A percentile compares a stretch with the other conserved stretches of the same genome.
These are phyloP conservation scores for Metschnikowia hibisci DNA, from an alignment of 805 yeast genomes.

Conservation along the genomic window DNA sequence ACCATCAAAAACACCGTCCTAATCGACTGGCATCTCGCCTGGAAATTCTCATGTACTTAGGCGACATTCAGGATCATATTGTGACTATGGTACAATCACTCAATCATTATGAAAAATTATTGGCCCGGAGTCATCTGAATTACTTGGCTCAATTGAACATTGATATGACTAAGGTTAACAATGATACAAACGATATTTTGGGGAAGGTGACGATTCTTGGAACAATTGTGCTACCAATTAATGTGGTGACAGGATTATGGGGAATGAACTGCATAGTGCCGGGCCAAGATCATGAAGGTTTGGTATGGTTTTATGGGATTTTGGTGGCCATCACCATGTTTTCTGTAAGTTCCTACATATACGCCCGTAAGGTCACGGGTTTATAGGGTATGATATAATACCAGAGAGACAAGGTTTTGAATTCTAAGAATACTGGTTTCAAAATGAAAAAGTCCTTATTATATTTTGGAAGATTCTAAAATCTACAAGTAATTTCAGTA, in stretches of 20 bases:
- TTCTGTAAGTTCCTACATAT: constrained; percentile 36
- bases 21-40: constrained; percentile 46
- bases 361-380: constrained; percentile 39
- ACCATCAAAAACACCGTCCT: constrained; percentile 7
- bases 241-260: constrained; percentile 95
- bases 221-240: constrained; percentile 92
- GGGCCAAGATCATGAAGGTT: constrained; percentile 59
- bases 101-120: constrained; percentile 89
- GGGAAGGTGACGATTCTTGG: constrained; percentile 92
- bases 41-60: constrained; percentile 91
- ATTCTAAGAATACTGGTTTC: too few relatives aligned
- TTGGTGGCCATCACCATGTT: constrained; percentile 30
- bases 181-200: constrained; percentile 93
- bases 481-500: too few relatives aligned
- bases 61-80: constrained; percentile 97
- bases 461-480: too few relatives aligned
- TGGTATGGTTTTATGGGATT: constrained; percentile 41
- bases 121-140: constrained; percentile 94
- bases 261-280: constrained; percentile 98
- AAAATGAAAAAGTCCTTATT: too few relatives aligned
- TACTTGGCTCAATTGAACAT: constrained; percentile 95
- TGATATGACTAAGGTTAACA: constrained; percentile 95
- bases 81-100: constrained; percentile 95
- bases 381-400: constrained; percentile 21
- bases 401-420: too few relatives aligned